These are phyloP conservation scores for Hylodesmum podocarpum DNA, from an alignment of 306 rosid genomes.

Conservation along the genomic window DNA sequence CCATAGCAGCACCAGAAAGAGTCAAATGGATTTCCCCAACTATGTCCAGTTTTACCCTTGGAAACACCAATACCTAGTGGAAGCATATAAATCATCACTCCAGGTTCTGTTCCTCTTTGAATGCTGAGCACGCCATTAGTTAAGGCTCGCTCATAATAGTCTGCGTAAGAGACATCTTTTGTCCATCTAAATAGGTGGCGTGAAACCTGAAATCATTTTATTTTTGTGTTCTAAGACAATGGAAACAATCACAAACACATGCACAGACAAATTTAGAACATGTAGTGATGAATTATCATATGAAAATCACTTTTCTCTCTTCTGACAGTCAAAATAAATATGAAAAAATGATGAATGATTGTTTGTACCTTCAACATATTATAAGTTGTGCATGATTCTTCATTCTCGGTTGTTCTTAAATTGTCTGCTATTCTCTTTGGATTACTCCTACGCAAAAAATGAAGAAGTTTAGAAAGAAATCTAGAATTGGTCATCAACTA, in stretches of 20 bases:
- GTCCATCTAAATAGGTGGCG: slow-evolving; percentile 89
- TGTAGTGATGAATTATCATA: slow-evolving; percentile 7
- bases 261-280: not conserved
- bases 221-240: not conserved
- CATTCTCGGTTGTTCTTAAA: slow-evolving; percentile 61
- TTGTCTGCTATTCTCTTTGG: slow-evolving; percentile 71
- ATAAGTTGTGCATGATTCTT: slow-evolving; percentile 91
- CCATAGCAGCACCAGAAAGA: slow-evolving; percentile 97
- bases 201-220: slow-evolving; percentile 62
- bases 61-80: slow-evolving; percentile 72
- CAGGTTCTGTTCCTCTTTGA: slow-evolving; percentile 96
- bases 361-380: slow-evolving; percentile 84
- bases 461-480: slow-evolving; percentile 11
- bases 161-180: slow-evolving; percentile 75
- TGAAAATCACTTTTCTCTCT: not conserved
- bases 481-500: not conserved
- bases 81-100: slow-evolving; percentile 95
- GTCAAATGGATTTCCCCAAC: slow-evolving; percentile 69
- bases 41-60: slow-evolving; percentile 56
- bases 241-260: not conserved
- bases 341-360: not conserved
- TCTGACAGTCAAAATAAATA: not conserved
- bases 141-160: slow-evolving; percentile 86
- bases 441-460: slow-evolving; percentile 44
- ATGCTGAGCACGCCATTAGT: slow-evolving; percentile 88